Evolutionary conservation across 768 basidiomycete species (phyloP).

Genomic region (Kwoniella mangroviensis): DNA sequence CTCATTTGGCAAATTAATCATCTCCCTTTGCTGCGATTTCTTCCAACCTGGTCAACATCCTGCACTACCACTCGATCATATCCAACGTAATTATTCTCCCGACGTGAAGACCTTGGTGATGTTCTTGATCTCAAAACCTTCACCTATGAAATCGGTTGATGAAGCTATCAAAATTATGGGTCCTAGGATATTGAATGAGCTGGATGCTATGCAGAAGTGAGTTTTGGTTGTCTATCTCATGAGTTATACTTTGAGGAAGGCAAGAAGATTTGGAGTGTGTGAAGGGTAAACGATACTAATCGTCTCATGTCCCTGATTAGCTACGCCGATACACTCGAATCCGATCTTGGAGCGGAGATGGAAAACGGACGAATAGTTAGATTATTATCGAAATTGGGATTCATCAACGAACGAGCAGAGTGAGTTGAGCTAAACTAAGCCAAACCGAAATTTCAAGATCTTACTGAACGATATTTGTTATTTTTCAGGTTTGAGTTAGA

Average conservation of each 20-base stretch:
- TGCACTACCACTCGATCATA: slow-evolving; percentile 73
- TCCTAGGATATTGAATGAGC: slow-evolving; percentile 71
- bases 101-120: slow-evolving; percentile 81
- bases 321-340: slow-evolving; percentile 78
- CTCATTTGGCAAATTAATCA: slow-evolving; percentile 81
- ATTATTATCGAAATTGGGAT: slow-evolving; percentile 89
- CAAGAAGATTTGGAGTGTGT: not conserved
- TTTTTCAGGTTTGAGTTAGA: slow-evolving; percentile 82
- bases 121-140: slow-evolving; percentile 73
- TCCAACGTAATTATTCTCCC: slow-evolving; percentile 73
- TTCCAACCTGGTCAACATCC: slow-evolving; percentile 69
- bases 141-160: slow-evolving; percentile 69
- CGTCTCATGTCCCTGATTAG: slow-evolving; percentile 59
- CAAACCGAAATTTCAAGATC: too few species aligned
- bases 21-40: slow-evolving; percentile 76
- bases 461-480: slow-evolving; percentile 1
- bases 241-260: not conserved
- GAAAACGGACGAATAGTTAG: slow-evolving; percentile 93
- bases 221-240: slow-evolving; percentile 39
- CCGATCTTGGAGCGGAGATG: slow-evolving; percentile 81
- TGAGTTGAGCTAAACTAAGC: slow-evolving; percentile 60
- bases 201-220: slow-evolving; percentile 81
- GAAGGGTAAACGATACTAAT: not conserved
- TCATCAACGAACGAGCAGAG: slow-evolving; percentile 99
- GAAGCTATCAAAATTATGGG: slow-evolving; percentile 81